Evolutionary conservation across 2,329 filamentous ascomycete species (phyloP).

Genomic region (Stagonosporopsis cucurbitacearum): DNA sequence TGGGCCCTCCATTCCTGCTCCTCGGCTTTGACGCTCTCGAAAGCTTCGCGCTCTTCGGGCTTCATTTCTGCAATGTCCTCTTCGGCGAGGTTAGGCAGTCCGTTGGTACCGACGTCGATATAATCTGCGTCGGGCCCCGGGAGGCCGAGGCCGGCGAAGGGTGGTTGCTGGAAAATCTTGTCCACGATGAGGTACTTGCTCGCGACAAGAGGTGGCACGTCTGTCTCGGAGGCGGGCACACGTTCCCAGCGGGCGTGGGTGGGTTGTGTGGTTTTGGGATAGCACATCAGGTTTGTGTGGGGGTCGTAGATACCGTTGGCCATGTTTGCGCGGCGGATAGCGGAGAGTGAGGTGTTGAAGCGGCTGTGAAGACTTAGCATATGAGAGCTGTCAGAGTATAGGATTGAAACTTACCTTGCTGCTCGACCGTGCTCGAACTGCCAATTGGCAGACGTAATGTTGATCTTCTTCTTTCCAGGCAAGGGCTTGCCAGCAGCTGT

Average conservation of each 20-base stretch:
- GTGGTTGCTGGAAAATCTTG: conserved; percentile 64
- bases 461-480: conserved; percentile 81
- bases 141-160: conserved; percentile 63
- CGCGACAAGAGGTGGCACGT: conserved; percentile 63
- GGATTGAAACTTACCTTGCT: conserved; percentile 70
- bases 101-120: conserved; percentile 58
- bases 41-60: conserved; percentile 73
- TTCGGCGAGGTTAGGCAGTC: conserved; percentile 68
- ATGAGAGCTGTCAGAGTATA: neutral
- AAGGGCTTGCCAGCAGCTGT: conserved; percentile 73
- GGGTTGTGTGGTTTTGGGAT: conserved; percentile 86
- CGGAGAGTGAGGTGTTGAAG: conserved; percentile 79
- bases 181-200: conserved; percentile 70
- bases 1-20: conserved; percentile 75
- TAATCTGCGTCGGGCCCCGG: conserved; percentile 64
- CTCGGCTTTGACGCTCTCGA: conserved; percentile 68
- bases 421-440: conserved; percentile 92
- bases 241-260: conserved; percentile 84
- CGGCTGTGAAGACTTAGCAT: conserved; percentile 61
- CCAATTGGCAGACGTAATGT: conserved; percentile 94
- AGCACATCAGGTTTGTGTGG: conserved; percentile 91
- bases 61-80: conserved; percentile 72
- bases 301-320: conserved; percentile 82
- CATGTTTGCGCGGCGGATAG: conserved; percentile 71
- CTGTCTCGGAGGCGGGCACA: conserved; percentile 56